Percentiles rank a stretch among this genome's conserved stretches.
These are phyloP conservation scores for Elongisporangium undulatum DNA, from an alignment of 352 stramenopile species.

Conservation along the genomic window DNA sequence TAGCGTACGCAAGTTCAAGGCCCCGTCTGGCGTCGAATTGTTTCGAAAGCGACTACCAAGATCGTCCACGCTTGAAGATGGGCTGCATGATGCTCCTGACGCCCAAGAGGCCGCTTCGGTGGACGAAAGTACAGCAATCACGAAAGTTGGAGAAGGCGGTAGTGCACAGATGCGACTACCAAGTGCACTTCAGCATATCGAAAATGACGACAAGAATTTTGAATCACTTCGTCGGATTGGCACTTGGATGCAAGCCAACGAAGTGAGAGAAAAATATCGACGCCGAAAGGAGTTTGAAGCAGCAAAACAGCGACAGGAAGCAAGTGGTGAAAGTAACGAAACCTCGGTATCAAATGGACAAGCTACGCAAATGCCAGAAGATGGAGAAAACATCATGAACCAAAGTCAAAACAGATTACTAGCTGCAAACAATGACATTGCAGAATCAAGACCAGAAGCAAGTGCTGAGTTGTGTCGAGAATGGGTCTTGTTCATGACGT, in stretches of 20 bases:
- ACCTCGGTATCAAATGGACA: neutral
- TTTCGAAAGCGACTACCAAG: conserved; percentile 61
- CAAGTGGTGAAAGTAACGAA: neutral
- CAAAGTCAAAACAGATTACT: conserved; percentile 25
- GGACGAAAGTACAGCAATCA: conserved; percentile 4
- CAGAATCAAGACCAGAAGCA: conserved; percentile 31
- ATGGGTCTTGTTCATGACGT: conserved; percentile 67
- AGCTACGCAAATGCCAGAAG: conserved; percentile 9
- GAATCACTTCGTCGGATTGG: conserved; percentile 60
- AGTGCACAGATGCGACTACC: conserved; percentile 14
- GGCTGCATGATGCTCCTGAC: conserved; percentile 18
- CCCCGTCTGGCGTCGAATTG: conserved; percentile 51
- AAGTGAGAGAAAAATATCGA: conserved; percentile 37
- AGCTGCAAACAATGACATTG: conserved; percentile 14
- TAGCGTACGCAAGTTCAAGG: conserved; percentile 53
- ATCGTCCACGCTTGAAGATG: conserved; percentile 36
- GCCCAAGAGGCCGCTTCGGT: too few relatives aligned
- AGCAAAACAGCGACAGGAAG: neutral
- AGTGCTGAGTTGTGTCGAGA: conserved; percentile 52
- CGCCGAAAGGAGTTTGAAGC: conserved; percentile 4
- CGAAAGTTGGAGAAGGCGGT: neutral
- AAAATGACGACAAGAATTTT: conserved; percentile 43
- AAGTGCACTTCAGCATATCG: conserved; percentile 27
- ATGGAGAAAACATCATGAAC: conserved; percentile 38
- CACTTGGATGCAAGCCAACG: conserved; percentile 52